These are phyloP conservation scores for Xylariaceae sp. DNA, from an alignment of 2,329 filamentous ascomycete species.

Conservation along the genomic window DNA sequence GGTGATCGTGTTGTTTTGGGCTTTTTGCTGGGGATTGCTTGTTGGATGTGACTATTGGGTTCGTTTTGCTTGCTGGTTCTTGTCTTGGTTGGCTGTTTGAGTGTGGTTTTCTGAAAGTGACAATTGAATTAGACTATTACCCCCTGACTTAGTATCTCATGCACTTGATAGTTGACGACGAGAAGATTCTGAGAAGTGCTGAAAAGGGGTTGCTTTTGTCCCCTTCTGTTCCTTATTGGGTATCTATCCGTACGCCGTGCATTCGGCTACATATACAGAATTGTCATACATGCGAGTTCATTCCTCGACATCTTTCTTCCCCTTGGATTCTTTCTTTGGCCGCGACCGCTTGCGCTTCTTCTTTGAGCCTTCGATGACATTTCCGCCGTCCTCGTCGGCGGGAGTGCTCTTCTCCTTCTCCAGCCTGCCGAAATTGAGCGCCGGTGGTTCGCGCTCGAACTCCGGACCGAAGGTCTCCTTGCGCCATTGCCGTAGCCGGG, in stretches of 20 bases:
- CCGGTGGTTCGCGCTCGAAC: constrained; percentile 53
- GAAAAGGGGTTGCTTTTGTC: background rate
- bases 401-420: constrained; percentile 23
- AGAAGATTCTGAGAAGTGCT: no score
- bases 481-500: constrained; percentile 80
- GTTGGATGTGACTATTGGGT: no score
- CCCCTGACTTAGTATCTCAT: no score
- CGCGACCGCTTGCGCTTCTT: constrained; percentile 35
- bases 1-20: no score
- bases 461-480: constrained; percentile 59
- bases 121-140: no score
- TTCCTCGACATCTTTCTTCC: constrained; percentile 12
- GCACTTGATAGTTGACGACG: no score
- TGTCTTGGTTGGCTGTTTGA: no score
- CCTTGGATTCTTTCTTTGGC: constrained; percentile 26
- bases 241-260: background rate
- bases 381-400: constrained; percentile 21
- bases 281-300: background rate
- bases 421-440: constrained; percentile 50
- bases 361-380: constrained; percentile 37
- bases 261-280: background rate
- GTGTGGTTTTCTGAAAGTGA: no score
- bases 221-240: background rate
- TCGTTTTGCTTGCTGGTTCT: no score
- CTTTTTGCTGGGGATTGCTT: no score